Evolutionary conservation across 371 early-diverging fungal genomes (phyloP), one percentile per base, ranked within the genome.

Genomic region (Lichtheimia corymbifera): DNA sequence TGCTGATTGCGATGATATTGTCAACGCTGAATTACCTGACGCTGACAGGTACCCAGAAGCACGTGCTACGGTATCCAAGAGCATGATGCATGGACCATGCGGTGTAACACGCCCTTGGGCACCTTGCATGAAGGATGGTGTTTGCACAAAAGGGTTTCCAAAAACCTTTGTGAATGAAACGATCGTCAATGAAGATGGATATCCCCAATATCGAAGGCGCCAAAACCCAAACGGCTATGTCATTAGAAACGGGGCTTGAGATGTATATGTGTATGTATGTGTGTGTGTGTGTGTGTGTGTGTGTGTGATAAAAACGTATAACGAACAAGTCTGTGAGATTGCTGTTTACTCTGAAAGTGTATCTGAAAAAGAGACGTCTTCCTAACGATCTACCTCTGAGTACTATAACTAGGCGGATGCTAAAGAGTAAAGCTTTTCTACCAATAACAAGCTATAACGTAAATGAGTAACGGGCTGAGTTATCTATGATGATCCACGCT

Each of bases 51-150:
- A 65, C 47, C 74, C 76, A 4, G 50, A 53, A 11, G 44, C 61
- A 25, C 69, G 68, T 35, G 59, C 67, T 28, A 73, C 72, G 3
- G 72, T 79, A 1, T 58, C 14, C 2, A 63, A 22, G 4, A 25
- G 47, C 3, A 76, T 79, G 71, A 55, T 76, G 12, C 76, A 76
- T 65, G 72, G 69, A 2, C 72, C 70, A 22, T 76, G 74, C 57
- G 70, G 73, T 5, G 24, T 1, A 0, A 12, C 25, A 4, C 51
- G 65, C 24, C 67, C 58, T 0, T 58, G 50, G n/a, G 41, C 68
- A 1, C 65, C 62, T 3, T 80, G 74, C 55, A 73, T 76, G 73
- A 52, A 40, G 22, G 54, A 68, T 28, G 63, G 50, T 0, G 20
- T 18, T 17, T 74, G 73, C 43, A 43, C 53, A 15, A 72, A 80